phyloP scores from a whole-genome alignment of 768 basidiomycete genomes.

The Russula sp. region DNA sequence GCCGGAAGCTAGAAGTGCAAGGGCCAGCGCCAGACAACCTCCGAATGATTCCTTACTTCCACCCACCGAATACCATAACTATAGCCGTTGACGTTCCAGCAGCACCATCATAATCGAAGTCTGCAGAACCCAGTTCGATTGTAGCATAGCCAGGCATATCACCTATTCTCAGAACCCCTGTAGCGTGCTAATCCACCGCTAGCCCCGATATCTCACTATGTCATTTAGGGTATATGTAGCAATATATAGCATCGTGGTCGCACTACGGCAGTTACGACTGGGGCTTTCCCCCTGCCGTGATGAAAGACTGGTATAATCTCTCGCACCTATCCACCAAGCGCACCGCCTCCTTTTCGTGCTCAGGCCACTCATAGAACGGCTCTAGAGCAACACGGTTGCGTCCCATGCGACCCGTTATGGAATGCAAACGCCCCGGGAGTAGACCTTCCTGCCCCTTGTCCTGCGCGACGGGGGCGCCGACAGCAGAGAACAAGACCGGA shows the following conservation, averaged over 20 bases:
- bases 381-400: slow-evolving; percentile 43
- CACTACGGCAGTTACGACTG: neutral
- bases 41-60: slow-evolving; percentile 72
- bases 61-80: slow-evolving; percentile 34
- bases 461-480: slow-evolving; percentile 4
- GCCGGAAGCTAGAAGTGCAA: slow-evolving; percentile 53
- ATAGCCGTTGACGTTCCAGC: slow-evolving; percentile 25
- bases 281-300: slow-evolving; percentile 29
- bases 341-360: slow-evolving; percentile 42
- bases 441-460: slow-evolving; percentile 21
- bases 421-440: slow-evolving; percentile 45
- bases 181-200: neutral
- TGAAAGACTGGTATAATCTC: slow-evolving; percentile 39
- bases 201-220: neutral
- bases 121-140: neutral
- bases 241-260: neutral
- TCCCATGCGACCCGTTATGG: slow-evolving; percentile 55
- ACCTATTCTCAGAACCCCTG: no score
- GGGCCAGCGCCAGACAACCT: slow-evolving; percentile 60
- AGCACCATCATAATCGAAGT: neutral
- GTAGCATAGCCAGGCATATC: neutral
- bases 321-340: slow-evolving; percentile 53
- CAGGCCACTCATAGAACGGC: slow-evolving; percentile 47
- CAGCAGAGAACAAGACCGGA: slow-evolving; percentile 31
- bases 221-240: neutral